Evolutionary conservation across 306 rosid species (phyloP), one percentile per base, ranked within the genome.

Genomic region (Delonix regia): DNA sequence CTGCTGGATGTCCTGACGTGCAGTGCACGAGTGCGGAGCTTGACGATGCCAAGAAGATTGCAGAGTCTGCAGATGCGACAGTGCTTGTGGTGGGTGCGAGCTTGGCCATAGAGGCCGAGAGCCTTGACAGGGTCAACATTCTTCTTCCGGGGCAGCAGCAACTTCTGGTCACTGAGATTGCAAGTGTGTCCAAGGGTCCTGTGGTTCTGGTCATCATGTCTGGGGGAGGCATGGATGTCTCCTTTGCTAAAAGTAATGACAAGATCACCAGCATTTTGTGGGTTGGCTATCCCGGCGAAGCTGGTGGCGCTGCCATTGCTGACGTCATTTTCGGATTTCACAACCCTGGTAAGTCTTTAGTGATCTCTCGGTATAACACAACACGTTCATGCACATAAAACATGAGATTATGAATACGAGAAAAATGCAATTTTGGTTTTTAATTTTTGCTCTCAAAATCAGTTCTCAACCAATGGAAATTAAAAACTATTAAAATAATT

Each of bases 221-320:
- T 61, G 99, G 97, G 19, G 99, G 99, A 82, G 96, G 99, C 73
- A 83, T 96, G 76, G 99, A 96, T 77, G 77, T 96, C 12, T 83
- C 97, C 39, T 96, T 93, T 73, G 99, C 99, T 1, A 93, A 96
- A 81, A 87, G 57, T 22, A 45, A 91, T 45, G 44, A 42, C 2
- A 93, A 96, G 66, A 86, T 96, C 73, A 81, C 88, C 10, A 93
- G 98, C 87, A 96, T 96, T 60, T 76, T 96, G 56, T 96, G 99
- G 99, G 93, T 96, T 79, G 99, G 99, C 18, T 96, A 90, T 81
- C 99, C 99, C 0, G 99, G 99, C 27, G 94, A 96, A 83, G 98
- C 98, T 27, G 98, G 99, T 78, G 99, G 99, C 73, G 97, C 97
- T 52, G 98, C 99, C 80, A 80, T 96, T 36, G 92, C 99, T 33